These are phyloP conservation scores for Hyphodiscus hymeniophilus DNA, from an alignment of 495 filamentous ascomycete species.

Conservation along the genomic window DNA sequence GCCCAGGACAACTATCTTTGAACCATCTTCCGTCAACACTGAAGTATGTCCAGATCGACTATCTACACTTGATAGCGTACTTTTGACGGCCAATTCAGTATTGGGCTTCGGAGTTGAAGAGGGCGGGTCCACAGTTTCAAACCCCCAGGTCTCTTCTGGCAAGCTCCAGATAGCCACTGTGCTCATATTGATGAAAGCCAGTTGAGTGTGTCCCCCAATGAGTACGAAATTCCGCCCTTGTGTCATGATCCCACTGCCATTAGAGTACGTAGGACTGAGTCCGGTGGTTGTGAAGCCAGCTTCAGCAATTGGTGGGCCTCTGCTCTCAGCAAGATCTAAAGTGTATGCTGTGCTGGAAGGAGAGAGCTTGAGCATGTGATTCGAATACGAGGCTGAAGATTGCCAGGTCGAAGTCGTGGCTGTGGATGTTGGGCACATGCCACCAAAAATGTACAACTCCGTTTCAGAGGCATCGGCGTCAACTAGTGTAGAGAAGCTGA, in stretches of 20 bases:
- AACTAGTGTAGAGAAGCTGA: slow-evolving; percentile 56
- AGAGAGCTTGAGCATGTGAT: slow-evolving; percentile 56
- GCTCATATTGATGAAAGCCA: slow-evolving; percentile 88
- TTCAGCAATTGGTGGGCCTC: slow-evolving; percentile 58
- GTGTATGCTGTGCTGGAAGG: slow-evolving; percentile 23
- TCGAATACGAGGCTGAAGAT: slow-evolving; percentile 64
- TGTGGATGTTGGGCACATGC: slow-evolving; percentile 67
- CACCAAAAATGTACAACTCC: slow-evolving; percentile 70
- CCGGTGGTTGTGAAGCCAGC: slow-evolving; percentile 81
- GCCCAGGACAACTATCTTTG: slow-evolving; percentile 64
- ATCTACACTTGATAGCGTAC: slow-evolving; percentile 60
- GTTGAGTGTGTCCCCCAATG: slow-evolving; percentile 75
- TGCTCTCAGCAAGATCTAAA: slow-evolving; percentile 18
- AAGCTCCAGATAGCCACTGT: slow-evolving; percentile 80
- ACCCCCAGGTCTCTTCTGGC: slow-evolving; percentile 80
- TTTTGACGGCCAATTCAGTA: slow-evolving; percentile 19
- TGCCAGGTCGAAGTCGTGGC: slow-evolving; percentile 43
- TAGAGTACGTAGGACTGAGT: slow-evolving; percentile 54
- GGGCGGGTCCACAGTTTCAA: slow-evolving; percentile 52
- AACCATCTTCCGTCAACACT: slow-evolving; percentile 69
- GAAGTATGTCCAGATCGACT: slow-evolving; percentile 83
- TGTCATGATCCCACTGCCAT: slow-evolving; percentile 40
- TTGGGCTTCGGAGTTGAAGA: slow-evolving; percentile 20
- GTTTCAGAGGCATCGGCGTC: slow-evolving; percentile 37
- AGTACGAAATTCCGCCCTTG: slow-evolving; percentile 72